A percentile compares a stretch with the other conserved stretches of the same genome.
Evolutionary conservation across 2,329 filamentous ascomycete species (phyloP).

Genomic region (Scytalidium lignicola): DNA sequence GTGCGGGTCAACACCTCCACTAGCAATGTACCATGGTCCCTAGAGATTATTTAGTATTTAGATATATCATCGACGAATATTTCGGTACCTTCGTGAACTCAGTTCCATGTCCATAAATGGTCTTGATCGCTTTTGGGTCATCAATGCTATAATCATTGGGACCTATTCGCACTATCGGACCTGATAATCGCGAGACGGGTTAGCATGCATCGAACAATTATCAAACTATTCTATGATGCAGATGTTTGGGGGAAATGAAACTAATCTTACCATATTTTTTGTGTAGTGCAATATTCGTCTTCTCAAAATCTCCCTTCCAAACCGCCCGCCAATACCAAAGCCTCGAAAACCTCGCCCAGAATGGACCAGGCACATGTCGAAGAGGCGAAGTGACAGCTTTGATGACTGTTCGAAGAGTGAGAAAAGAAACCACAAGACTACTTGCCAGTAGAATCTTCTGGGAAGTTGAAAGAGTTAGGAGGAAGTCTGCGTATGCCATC

Average conservation of each 20-base stretch:
- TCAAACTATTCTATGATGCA: too few species aligned
- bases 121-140: slow-evolving; percentile 34
- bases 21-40: slow-evolving; percentile 13
- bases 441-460: background rate
- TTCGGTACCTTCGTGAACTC: slow-evolving; percentile 31
- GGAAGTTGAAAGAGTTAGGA: background rate
- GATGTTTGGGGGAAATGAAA: background rate
- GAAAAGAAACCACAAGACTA: background rate
- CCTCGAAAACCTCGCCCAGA: slow-evolving; percentile 37
- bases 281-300: slow-evolving; percentile 35
- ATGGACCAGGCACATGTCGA: slow-evolving; percentile 38
- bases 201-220: background rate
- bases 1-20: slow-evolving; percentile 14
- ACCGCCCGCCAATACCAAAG: slow-evolving; percentile 38
- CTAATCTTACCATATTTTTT: slow-evolving; percentile 28
- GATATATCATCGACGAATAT: background rate
- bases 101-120: slow-evolving; percentile 35
- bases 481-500: background rate
- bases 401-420: background rate
- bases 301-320: slow-evolving; percentile 31
- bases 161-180: slow-evolving; percentile 39
- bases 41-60: slow-evolving; percentile 1
- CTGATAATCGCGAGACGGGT: slow-evolving; percentile 9
- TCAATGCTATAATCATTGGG: slow-evolving; percentile 42
- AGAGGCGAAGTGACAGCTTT: slow-evolving; percentile 25